Conservation (phyloP, 116 monocot species). For the Thalassia testudinum region DNA sequence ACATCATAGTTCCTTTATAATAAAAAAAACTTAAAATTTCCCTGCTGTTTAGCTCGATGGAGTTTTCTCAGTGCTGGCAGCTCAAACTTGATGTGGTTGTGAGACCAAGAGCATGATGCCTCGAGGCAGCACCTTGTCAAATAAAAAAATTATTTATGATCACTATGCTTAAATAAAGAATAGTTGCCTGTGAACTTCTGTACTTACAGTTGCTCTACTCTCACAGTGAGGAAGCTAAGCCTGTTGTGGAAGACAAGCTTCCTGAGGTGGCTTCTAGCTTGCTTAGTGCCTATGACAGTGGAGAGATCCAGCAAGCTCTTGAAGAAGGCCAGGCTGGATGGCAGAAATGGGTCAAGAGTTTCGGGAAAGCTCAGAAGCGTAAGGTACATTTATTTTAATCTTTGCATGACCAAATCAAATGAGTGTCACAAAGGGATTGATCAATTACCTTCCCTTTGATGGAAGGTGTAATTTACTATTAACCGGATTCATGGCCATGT, state of each 20-base stretch:
- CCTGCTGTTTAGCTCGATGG: no score
- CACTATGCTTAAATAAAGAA: no score
- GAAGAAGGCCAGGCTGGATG: constrained; percentile 79
- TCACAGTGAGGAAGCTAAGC: constrained; percentile 64
- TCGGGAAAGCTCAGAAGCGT: constrained; percentile 76
- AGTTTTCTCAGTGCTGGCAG: no score
- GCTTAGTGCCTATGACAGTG: constrained; percentile 61
- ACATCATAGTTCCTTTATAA: no score
- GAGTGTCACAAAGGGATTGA: not conserved
- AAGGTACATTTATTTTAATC: constrained; percentile 35
- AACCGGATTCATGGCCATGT: not conserved
- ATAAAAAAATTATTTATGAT: not conserved
- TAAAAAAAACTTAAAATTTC: no score
- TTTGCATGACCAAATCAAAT: not conserved
- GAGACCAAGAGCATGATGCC: no score
- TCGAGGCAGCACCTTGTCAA: not conserved
- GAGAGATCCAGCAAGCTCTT: constrained; percentile 67
- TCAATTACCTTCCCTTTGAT: not conserved
- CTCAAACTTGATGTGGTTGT: no score
- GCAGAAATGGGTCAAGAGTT: constrained; percentile 93
- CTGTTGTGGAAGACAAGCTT: constrained; percentile 72
- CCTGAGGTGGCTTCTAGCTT: constrained; percentile 64
- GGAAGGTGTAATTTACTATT: not conserved
- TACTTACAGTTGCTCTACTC: not conserved
- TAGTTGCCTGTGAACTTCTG: no score